phyloP scores from a whole-genome alignment of 129 eudicot species.

The Flaveria robusta region DNA sequence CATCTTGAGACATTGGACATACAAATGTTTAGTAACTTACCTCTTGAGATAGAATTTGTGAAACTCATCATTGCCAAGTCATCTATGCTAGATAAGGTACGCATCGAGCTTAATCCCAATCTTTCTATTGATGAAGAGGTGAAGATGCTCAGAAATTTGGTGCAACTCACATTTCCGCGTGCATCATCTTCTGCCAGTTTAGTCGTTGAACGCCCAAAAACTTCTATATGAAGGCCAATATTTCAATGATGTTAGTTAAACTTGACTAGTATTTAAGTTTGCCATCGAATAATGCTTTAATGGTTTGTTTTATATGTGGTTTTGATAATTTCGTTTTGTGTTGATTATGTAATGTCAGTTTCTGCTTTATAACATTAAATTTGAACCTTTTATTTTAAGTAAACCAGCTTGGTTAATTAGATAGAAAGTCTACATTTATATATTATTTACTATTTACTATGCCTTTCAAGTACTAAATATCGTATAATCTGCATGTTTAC shows the following conservation, averaged over 20 bases:
- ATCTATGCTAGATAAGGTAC: conserved; percentile 7
- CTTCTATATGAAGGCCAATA: not conserved
- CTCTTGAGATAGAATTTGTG: conserved; percentile 19
- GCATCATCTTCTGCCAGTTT: conserved; percentile 11
- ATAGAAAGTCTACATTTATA: too few relatives aligned
- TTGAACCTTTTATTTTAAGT: too few relatives aligned
- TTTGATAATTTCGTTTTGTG: too few relatives aligned
- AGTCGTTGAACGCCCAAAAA: not conserved
- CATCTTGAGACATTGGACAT: conserved; percentile 15
- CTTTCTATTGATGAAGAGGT: conserved; percentile 7
- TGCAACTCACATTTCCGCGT: not conserved
- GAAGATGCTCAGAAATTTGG: conserved; percentile 2
- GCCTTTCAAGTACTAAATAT: too few relatives aligned
- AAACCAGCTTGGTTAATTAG: too few relatives aligned
- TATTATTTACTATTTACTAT: too few relatives aligned
- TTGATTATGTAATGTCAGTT: not conserved
- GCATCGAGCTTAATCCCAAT: not conserved
- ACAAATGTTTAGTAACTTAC: not conserved
- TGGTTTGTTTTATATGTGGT: not conserved
- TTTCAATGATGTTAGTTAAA: not conserved
- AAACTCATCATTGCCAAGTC: conserved; percentile 28
- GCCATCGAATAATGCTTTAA: not conserved
- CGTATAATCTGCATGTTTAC: too few relatives aligned
- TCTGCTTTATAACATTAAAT: too few relatives aligned
- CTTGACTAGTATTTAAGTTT: not conserved